phyloP scores from a whole-genome alignment of 768 basidiomycete genomes.

The Amanita fuliginea region DNA sequence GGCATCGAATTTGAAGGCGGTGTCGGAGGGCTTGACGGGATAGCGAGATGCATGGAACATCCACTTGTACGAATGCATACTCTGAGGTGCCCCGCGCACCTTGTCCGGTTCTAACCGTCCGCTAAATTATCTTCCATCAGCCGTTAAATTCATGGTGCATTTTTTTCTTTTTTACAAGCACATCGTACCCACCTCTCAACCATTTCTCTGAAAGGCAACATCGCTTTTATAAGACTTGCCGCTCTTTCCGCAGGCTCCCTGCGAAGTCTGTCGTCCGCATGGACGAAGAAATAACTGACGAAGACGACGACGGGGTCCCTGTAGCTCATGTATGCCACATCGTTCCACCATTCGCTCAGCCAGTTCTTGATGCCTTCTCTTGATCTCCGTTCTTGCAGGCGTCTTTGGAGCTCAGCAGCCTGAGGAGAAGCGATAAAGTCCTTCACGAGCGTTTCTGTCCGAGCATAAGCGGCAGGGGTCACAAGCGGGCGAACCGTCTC shows the following conservation, averaged over 20 bases:
- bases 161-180: background rate
- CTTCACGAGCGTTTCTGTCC: conserved; percentile 47
- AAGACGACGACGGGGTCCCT: conserved; percentile 86
- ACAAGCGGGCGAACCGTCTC: conserved; percentile 75
- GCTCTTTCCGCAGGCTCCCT: conserved; percentile 60
- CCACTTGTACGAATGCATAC: conserved; percentile 95
- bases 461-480: conserved; percentile 46
- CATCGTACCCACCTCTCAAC: conserved; percentile 58
- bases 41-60: conserved; percentile 93
- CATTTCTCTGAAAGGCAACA: conserved; percentile 75
- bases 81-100: conserved; percentile 63
- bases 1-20: conserved; percentile 71
- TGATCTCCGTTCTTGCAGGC: conserved; percentile 67
- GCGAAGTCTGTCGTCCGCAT: conserved; percentile 51
- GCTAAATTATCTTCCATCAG: conserved; percentile 21
- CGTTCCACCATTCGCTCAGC: conserved; percentile 99
- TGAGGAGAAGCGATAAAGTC: conserved; percentile 62
- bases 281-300: conserved; percentile 93
- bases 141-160: background rate
- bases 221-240: conserved; percentile 74
- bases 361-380: conserved; percentile 56
- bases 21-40: conserved; percentile 76
- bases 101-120: conserved; percentile 83
- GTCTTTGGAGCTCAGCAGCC: conserved; percentile 61
- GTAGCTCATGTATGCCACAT: conserved; percentile 79